These are phyloP conservation scores for Brassica incana DNA, from an alignment of 345 rosid genomes.

Conservation along the genomic window DNA sequence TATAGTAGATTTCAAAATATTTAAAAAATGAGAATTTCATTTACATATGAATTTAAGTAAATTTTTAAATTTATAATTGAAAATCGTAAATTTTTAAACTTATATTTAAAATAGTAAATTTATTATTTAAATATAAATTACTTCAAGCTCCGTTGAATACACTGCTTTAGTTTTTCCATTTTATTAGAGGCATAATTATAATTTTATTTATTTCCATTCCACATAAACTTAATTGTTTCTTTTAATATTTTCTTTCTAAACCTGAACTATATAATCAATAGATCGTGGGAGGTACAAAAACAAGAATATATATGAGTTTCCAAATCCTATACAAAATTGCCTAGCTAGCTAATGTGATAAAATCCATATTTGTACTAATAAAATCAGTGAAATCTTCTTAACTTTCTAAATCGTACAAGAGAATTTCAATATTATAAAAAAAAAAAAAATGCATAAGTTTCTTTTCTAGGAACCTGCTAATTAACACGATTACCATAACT, in stretches of 20 bases:
- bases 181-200: neutral
- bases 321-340: neutral
- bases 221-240: neutral
- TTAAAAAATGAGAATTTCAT: neutral
- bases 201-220: neutral
- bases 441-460: neutral
- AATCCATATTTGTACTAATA: neutral
- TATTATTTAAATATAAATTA: too few species aligned
- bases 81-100: too few species aligned
- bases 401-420: neutral
- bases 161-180: neutral
- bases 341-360: neutral
- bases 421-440: neutral
- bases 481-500: slow-evolving; percentile 11
- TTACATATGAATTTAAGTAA: too few species aligned
- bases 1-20: too few species aligned
- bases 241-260: neutral
- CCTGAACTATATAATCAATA: neutral
- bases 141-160: neutral
- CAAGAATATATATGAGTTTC: neutral
- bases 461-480: neutral
- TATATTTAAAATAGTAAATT: too few species aligned
- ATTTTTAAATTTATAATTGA: too few species aligned
- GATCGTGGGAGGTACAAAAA: neutral
- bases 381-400: neutral